Evolutionary conservation across 768 basidiomycete genomes (phyloP), one percentile per base, ranked within the genome.

Genomic region (Astraeus odoratus): DNA sequence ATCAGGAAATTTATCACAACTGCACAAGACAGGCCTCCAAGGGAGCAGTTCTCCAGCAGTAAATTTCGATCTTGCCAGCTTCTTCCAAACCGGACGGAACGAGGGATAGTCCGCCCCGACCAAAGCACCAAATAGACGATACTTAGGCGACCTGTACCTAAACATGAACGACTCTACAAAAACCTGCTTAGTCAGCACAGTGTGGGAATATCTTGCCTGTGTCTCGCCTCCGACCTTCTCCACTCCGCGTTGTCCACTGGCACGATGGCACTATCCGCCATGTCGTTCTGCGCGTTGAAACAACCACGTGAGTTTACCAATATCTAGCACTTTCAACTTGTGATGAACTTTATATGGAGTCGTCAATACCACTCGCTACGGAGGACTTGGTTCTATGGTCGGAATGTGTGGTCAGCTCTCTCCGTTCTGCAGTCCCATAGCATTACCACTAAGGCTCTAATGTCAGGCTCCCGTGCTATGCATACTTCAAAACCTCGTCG

Each of bases 381-480:
- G 67, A 46, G 67, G 69, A 46, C 62, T 75, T 25, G 63, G 73
- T 39, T 71, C 77, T 43, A 64, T 67, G 53, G 58, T 71, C 39
- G 70, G 70, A 52, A 55, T 72, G 20, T 64, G 61, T 52, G 69
- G 77, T 75, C 47, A 46, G 64, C 53, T 46, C 18, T 23, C 33
- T 46, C 39, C 39, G 23, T 23, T 25, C 16, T 42, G 39, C 16
- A 29, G 46, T 51, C 40, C n/a, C n/a, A n/a, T n/a, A n/a, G 36
- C 45, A 44, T 49, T 51, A 46, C 58, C 37, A 44, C 23, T 27
- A 25, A 35, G 24, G 29, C 38, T 24, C 40, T 51, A 29, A 37
- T n/a, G 13, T 1, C 49, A 79, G 78, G 69, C 44, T 65, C 59
- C 57, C 81, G 81, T 54, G 71, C 71, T 33, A 56, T 88, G 18